A percentile compares a stretch with the other conserved stretches of the same genome.
Conservation (phyloP, 2,329 filamentous ascomycete species). For the Emericellopsis atlantica region DNA sequence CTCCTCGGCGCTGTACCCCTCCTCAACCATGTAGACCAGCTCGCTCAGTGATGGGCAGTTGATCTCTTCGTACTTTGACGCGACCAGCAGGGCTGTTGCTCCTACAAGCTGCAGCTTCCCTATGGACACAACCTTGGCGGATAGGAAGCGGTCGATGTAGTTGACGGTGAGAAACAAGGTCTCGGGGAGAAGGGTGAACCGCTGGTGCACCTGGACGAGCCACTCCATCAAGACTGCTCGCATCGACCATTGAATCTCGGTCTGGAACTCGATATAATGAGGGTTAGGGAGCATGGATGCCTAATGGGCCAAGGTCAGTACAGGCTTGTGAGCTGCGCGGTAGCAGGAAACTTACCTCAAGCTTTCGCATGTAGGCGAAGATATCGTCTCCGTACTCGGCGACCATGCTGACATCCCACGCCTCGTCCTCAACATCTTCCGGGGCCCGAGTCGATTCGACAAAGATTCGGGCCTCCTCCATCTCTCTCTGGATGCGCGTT, state of each 20-base stretch:
- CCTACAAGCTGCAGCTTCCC: conserved; percentile 93
- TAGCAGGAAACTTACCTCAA: conserved; percentile 53
- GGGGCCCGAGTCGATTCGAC: conserved; percentile 56
- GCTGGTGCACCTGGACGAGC: conserved; percentile 89
- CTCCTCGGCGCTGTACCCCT: conserved; percentile 78
- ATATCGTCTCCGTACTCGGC: conserved; percentile 95
- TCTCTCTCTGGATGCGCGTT: conserved; percentile 56
- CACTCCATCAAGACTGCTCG: conserved; percentile 94
- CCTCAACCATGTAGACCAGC: conserved; percentile 97
- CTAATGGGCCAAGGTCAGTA: conserved; percentile 22
- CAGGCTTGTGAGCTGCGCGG: background rate
- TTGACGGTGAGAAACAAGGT: conserved; percentile 92
- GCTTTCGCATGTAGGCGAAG: conserved; percentile 77
- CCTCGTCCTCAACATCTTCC: conserved; percentile 78
- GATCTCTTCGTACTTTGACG: conserved; percentile 98
- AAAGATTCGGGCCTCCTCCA: conserved; percentile 50
- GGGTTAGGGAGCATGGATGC: conserved; percentile 73
- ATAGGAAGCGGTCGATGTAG: conserved; percentile 94
- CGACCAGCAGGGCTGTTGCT: conserved; percentile 88
- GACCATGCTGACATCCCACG: conserved; percentile 94
- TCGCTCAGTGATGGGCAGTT: conserved; percentile 91
- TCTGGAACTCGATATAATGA: conserved; percentile 93
- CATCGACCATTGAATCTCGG: conserved; percentile 99
- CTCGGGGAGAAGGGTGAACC: conserved; percentile 84
- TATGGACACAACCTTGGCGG: conserved; percentile 86